phyloP scores from a whole-genome alignment of 2,329 filamentous ascomycete genomes.

The Aspergillus fructus region DNA sequence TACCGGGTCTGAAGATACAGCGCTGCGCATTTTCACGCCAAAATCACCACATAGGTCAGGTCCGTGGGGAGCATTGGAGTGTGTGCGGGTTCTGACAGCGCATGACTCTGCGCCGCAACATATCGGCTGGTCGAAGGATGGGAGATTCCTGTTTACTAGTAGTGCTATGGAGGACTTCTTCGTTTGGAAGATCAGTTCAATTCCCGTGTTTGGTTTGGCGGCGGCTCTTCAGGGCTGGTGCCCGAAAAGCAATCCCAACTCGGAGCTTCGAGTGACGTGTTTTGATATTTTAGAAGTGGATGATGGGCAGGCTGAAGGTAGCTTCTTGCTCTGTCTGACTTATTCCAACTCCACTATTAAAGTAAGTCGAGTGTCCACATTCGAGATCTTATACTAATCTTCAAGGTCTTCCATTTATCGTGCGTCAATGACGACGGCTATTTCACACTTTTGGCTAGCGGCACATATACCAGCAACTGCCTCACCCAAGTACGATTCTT shows the following conservation, averaged over 20 bases:
- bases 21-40: slow-evolving; percentile 66
- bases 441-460: slow-evolving; percentile 50
- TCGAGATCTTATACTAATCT: no score
- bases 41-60: slow-evolving; percentile 12
- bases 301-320: slow-evolving; percentile 22
- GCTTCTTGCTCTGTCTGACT: slow-evolving; percentile 66
- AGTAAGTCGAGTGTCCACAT: no score
- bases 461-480: slow-evolving; percentile 70
- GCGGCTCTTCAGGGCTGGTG: slow-evolving; percentile 53
- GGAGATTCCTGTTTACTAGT: slow-evolving; percentile 76
- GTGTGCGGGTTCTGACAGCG: slow-evolving; percentile 66
- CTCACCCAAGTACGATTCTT: slow-evolving; percentile 62
- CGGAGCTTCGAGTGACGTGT: slow-evolving; percentile 76
- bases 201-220: slow-evolving; percentile 56
- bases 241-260: slow-evolving; percentile 48
- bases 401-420: slow-evolving; percentile 44
- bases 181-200: slow-evolving; percentile 67
- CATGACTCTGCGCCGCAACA: slow-evolving; percentile 84
- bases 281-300: slow-evolving; percentile 60
- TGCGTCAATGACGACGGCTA: slow-evolving; percentile 17
- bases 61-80: slow-evolving; percentile 41
- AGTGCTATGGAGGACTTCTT: slow-evolving; percentile 87
- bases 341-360: slow-evolving; percentile 83
- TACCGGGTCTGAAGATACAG: slow-evolving; percentile 70
- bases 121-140: slow-evolving; percentile 68